Evolutionary conservation across 2,329 filamentous ascomycete genomes (phyloP).

Genomic region (Verticillium nubilum): DNA sequence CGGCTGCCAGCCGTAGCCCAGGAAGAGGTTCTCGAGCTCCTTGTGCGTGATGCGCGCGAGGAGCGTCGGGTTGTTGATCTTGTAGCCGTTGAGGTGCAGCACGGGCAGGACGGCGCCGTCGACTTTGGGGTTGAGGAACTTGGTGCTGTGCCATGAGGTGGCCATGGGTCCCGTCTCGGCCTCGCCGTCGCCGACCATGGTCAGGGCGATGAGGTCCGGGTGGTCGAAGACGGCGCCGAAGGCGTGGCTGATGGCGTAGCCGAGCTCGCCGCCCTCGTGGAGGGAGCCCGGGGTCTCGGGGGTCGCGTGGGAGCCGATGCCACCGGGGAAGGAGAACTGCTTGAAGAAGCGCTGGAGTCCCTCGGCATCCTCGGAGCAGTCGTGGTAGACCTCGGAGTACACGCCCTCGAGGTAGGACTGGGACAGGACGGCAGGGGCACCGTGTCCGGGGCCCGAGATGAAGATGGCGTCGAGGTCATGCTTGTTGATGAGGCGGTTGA

Average conservation of each 20-base stretch:
- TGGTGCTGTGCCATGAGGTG: constrained; percentile 76
- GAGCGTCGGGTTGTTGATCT: constrained; percentile 76
- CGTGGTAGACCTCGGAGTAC: constrained; percentile 72
- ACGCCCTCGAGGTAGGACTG: constrained; percentile 74
- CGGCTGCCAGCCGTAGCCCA: constrained; percentile 72
- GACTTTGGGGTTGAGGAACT: constrained; percentile 74
- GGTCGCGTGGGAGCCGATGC: constrained; percentile 72
- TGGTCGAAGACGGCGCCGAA: constrained; percentile 74
- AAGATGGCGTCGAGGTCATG: constrained; percentile 69
- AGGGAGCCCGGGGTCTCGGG: constrained; percentile 73
- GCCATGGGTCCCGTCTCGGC: constrained; percentile 76
- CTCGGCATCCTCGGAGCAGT: constrained; percentile 62
- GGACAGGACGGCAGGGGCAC: constrained; percentile 69
- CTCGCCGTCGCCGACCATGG: constrained; percentile 77
- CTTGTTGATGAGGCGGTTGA: constrained; percentile 78
- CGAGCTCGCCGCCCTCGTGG: constrained; percentile 75
- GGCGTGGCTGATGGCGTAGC: constrained; percentile 75
- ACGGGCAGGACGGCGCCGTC: constrained; percentile 75
- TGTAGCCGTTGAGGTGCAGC: constrained; percentile 77
- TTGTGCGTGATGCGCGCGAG: constrained; percentile 69
- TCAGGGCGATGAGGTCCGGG: constrained; percentile 67
- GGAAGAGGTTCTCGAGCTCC: constrained; percentile 63
- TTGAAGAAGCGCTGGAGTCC: constrained; percentile 76
- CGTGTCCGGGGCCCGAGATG: constrained; percentile 72
- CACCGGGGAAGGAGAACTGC: constrained; percentile 76